Percentiles rank a stretch among this genome's conserved stretches.
These are phyloP conservation scores for Cerioporus squamosus DNA, from an alignment of 1,284 basidiomycete genomes.

Conservation along the genomic window DNA sequence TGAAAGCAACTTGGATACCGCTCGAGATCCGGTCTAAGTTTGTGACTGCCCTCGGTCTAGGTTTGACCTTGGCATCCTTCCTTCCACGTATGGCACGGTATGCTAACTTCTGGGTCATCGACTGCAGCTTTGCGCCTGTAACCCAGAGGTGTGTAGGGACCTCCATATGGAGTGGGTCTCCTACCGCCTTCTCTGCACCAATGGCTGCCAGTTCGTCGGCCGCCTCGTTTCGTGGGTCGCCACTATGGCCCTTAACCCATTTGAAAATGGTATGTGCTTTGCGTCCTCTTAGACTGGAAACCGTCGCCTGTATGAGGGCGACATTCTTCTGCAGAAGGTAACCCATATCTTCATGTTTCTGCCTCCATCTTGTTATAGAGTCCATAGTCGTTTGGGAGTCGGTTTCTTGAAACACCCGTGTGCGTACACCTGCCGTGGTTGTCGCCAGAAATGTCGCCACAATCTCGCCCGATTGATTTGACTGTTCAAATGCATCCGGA, in stretches of 20 bases:
- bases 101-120: too few species aligned
- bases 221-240: slow-evolving; percentile 26
- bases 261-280: slow-evolving; percentile 23
- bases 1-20: neutral
- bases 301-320: neutral
- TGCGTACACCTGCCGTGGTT: neutral
- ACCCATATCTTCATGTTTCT: slow-evolving; percentile 10
- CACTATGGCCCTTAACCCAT: slow-evolving; percentile 36
- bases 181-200: neutral
- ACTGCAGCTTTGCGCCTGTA: neutral
- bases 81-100: too few species aligned
- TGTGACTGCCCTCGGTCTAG: too few species aligned
- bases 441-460: slow-evolving; percentile 3
- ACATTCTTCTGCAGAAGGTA: neutral
- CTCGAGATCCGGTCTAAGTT: neutral
- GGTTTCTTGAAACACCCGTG: neutral
- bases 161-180: too few species aligned
- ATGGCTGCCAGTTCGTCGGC: slow-evolving; percentile 31
- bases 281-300: slow-evolving; percentile 7
- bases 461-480: slow-evolving; percentile 21
- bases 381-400: slow-evolving; percentile 12
- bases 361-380: neutral
- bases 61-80: too few species aligned
- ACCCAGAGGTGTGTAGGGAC: too few species aligned
- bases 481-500: neutral